Percentiles rank a stretch among this genome's conserved stretches.
phyloP scores from a whole-genome alignment of 2,329 filamentous ascomycete genomes.

The Fusarium tuaranense region DNA sequence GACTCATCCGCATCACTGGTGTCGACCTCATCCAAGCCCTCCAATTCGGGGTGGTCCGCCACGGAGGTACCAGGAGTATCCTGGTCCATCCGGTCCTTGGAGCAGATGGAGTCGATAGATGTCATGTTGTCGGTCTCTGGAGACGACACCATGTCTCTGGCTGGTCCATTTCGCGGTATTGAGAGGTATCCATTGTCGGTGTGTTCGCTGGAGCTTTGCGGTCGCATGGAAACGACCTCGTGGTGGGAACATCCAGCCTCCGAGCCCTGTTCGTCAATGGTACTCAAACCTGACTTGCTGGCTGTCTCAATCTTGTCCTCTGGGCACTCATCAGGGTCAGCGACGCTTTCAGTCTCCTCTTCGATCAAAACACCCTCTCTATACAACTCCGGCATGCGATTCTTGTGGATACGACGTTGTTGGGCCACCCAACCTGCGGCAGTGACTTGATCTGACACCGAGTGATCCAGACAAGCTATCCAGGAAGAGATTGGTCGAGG shows the following conservation, averaged over 20 bases:
- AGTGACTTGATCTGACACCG: slow-evolving; percentile 21
- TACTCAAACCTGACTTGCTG: slow-evolving; percentile 10
- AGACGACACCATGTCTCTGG: background rate
- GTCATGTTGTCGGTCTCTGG: background rate
- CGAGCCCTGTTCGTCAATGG: slow-evolving; percentile 22
- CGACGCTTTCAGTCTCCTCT: background rate
- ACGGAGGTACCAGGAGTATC: slow-evolving; percentile 18
- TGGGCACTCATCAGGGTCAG: background rate
- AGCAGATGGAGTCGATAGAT: background rate
- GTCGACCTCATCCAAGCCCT: background rate
- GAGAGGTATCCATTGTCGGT: background rate
- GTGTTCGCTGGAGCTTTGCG: background rate
- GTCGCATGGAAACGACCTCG: background rate
- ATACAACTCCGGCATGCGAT: background rate
- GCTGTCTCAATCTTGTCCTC: background rate
- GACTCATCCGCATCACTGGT: slow-evolving; percentile 22
- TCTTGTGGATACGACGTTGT: slow-evolving; percentile 17
- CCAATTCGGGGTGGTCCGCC: background rate
- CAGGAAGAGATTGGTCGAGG: background rate
- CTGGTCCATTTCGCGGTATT: background rate
- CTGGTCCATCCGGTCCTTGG: background rate
- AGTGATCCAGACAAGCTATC: background rate
- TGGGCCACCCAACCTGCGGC: slow-evolving; percentile 24
- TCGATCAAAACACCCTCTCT: background rate
- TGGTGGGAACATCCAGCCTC: slow-evolving; percentile 17